phyloP scores from a whole-genome alignment of 768 basidiomycete species.

The Rubroboletus satanas region DNA sequence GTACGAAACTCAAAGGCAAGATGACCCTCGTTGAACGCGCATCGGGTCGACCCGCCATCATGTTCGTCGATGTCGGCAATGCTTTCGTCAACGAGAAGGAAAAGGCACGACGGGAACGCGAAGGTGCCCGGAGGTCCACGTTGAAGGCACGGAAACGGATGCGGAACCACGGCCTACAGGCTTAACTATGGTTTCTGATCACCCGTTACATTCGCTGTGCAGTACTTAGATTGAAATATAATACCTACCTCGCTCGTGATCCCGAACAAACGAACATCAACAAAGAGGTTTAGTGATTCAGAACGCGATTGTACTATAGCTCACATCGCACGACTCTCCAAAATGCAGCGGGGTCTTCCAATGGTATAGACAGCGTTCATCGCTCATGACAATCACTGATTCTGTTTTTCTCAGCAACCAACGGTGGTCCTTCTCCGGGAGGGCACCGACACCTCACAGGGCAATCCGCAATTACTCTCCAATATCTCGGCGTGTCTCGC shows the following conservation, averaged over 20 bases:
- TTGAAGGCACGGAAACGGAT: conserved; percentile 31
- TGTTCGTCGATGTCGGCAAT: conserved; percentile 72
- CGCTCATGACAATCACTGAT: conserved; percentile 11
- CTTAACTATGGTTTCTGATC: conserved; percentile 1
- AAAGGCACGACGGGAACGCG: conserved; percentile 45
- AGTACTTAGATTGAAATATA: background rate
- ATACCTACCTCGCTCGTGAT: background rate
- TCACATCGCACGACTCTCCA: conserved; percentile 25
- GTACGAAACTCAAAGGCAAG: conserved; percentile 37
- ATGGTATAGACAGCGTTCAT: conserved; percentile 48
- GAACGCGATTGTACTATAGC: background rate
- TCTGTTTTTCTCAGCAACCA: conserved; percentile 66
- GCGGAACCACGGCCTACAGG: conserved; percentile 5
- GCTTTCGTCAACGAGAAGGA: conserved; percentile 62
- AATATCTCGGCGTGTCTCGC: conserved; percentile 97
- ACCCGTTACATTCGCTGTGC: background rate
- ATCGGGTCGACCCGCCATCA: conserved; percentile 50
- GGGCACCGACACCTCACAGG: conserved; percentile 95
- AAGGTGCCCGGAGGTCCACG: conserved; percentile 45
- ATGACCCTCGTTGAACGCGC: conserved; percentile 36
- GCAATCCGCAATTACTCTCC: conserved; percentile 85
- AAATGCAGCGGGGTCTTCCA: conserved; percentile 82
- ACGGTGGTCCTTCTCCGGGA: conserved; percentile 95
- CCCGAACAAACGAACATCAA: conserved; percentile 23
- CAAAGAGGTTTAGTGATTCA: conserved; percentile 2